Percentiles rank a stretch among this genome's conserved stretches.
Evolutionary conservation across 805 yeast species (phyloP).

Genomic region (Suhomyces vadensis): DNA sequence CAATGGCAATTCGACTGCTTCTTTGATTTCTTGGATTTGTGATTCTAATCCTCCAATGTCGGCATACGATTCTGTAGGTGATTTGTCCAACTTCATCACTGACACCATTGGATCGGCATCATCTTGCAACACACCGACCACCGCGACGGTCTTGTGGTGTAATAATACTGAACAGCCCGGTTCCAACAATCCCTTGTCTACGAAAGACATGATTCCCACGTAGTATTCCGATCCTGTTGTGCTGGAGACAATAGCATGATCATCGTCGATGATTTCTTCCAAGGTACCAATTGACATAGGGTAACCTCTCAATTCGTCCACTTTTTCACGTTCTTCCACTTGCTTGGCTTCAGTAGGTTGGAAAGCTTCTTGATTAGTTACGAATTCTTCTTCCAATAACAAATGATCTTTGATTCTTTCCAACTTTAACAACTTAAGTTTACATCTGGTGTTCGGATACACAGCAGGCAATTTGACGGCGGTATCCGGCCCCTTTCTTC

Average conservation of each 20-base stretch:
- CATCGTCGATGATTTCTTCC: conserved; percentile 97
- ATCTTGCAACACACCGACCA: conserved; percentile 98
- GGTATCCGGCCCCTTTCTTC: conserved; percentile 89
- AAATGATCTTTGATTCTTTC: conserved; percentile 97
- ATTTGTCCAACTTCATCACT: conserved; percentile 96
- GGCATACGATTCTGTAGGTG: conserved; percentile 94
- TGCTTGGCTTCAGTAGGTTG: conserved; percentile 97
- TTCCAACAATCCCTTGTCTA: conserved; percentile 91
- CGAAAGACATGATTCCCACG: conserved; percentile 93
- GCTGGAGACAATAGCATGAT: conserved; percentile 96
- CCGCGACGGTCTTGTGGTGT: conserved; percentile 93
- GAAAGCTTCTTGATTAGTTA: conserved; percentile 88
- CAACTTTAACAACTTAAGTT: conserved; percentile 83
- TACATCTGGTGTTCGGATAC: conserved; percentile 91
- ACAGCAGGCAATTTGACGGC: conserved; percentile 83
- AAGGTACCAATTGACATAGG: conserved; percentile 96
- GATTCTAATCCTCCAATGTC: conserved; percentile 96
- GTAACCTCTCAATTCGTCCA: conserved; percentile 92
- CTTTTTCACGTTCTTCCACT: conserved; percentile 92
- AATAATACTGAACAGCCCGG: conserved; percentile 95
- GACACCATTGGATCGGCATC: conserved; percentile 98
- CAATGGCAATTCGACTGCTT: conserved; percentile 91
- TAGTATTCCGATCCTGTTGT: conserved; percentile 97
- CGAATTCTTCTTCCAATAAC: conserved; percentile 92
- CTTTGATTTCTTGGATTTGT: conserved; percentile 97